These are phyloP conservation scores for Coemansia sp. DNA, from an alignment of 192 early-diverging fungal species.

Conservation along the genomic window DNA sequence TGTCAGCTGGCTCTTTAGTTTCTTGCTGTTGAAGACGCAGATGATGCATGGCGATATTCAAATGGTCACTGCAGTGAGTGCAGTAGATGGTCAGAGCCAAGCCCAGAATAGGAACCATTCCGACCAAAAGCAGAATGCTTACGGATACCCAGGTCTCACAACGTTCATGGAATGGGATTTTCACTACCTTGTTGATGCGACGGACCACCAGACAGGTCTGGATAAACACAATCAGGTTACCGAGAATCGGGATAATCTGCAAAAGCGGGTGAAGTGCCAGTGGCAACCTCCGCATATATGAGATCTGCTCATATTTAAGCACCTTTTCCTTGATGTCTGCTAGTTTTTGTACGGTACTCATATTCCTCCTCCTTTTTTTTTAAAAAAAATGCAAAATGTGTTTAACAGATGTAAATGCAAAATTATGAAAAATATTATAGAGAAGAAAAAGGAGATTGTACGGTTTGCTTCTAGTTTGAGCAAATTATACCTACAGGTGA, in stretches of 20 bases:
- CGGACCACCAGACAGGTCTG: slow-evolving; percentile 26
- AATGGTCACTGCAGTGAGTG: slow-evolving; percentile 35
- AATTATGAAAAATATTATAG: slow-evolving; percentile 1
- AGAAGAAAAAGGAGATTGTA: neutral
- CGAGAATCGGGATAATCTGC: slow-evolving; percentile 38
- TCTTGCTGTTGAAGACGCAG: slow-evolving; percentile 2
- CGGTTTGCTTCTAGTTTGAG: neutral
- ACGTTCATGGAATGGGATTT: slow-evolving; percentile 21
- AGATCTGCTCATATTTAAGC: slow-evolving; percentile 24
- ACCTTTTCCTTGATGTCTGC: slow-evolving; percentile 7
- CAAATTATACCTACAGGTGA: neutral
- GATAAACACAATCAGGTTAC: slow-evolving; percentile 39
- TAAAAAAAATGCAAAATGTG: neutral
- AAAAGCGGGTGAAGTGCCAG: slow-evolving; percentile 23
- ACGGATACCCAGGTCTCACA: slow-evolving; percentile 30
- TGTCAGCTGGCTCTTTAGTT: neutral
- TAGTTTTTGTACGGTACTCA: slow-evolving; percentile 5
- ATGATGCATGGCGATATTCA: slow-evolving; percentile 19
- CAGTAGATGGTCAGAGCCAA: slow-evolving; percentile 29
- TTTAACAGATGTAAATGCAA: slow-evolving; percentile 2
- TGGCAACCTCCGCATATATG: slow-evolving; percentile 16
- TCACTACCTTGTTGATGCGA: slow-evolving; percentile 15
- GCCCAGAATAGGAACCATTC: slow-evolving; percentile 42
- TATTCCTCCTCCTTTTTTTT: neutral
- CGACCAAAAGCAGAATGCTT: slow-evolving; percentile 29